These are phyloP conservation scores for Wakefieldia striispora DNA, from an alignment of 768 basidiomycete genomes.

Conservation along the genomic window DNA sequence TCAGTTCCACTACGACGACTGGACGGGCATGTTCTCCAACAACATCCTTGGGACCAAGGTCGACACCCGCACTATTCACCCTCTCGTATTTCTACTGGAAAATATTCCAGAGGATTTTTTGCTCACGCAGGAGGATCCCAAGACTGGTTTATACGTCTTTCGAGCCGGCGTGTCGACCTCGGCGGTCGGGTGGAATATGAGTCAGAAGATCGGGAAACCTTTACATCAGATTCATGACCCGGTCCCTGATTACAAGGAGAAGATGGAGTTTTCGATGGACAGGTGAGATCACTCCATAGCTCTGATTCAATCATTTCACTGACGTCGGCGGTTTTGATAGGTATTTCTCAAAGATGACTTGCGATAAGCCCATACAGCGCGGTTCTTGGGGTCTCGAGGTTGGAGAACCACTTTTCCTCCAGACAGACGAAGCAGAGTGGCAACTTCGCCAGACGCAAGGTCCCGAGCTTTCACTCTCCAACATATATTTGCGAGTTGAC, in stretches of 20 bases:
- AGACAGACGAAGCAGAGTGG: constrained; percentile 39
- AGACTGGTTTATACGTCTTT: constrained; percentile 43
- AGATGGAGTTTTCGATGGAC: constrained; percentile 48
- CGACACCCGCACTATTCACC: constrained; percentile 31
- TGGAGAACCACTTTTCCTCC: constrained; percentile 48
- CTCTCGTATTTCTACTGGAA: constrained; percentile 45
- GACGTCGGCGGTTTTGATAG: constrained; percentile 20
- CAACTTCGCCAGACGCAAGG: constrained; percentile 31
- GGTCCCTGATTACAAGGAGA: constrained; percentile 51
- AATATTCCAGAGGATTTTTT: constrained; percentile 54
- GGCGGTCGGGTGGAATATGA: constrained; percentile 48
- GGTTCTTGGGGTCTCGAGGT: constrained; percentile 52
- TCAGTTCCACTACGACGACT: constrained; percentile 41
- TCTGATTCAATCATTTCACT: neutral
- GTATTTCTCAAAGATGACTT: constrained; percentile 47
- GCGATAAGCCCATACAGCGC: constrained; percentile 49
- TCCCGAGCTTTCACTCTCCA: constrained; percentile 36
- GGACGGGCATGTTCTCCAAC: constrained; percentile 41
- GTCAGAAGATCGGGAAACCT: constrained; percentile 46
- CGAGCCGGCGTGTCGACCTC: constrained; percentile 47
- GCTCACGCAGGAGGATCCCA: constrained; percentile 40
- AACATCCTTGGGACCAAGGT: constrained; percentile 36
- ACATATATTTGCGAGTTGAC: constrained; percentile 49
- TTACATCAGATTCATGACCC: constrained; percentile 46
- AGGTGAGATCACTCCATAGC: constrained; percentile 30